Evolutionary conservation across 2,329 filamentous ascomycete species (phyloP), one percentile per base, ranked within the genome.

Genomic region (Byssochlamys sp.): DNA sequence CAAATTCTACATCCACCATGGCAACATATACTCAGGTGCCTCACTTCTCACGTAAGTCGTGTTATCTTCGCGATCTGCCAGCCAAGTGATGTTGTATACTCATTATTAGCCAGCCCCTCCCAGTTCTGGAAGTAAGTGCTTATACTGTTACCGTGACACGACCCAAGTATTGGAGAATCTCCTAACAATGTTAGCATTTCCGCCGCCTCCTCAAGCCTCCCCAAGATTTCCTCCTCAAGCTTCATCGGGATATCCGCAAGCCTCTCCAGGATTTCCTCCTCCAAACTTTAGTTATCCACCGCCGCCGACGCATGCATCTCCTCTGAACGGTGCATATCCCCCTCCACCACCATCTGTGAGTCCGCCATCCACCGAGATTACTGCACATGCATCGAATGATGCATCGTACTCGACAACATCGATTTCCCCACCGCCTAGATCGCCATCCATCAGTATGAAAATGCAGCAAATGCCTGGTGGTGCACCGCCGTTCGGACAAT

Each of bases 301-400:
- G 6, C 68, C 67, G 28, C 65, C 63, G 2, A 60, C 59, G 24
- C 64, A 65, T 24, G 61, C 60, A 19, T 59, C 66, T 24, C 58
- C 62, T 3, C 59, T 59, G 14, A 58, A 60, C 51, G 54, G 54
- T 27, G 53, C 55, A 25, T 65, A 59, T 55, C 60, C 61, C n/a
- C 60, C 61, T 6, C 62, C 63, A 19, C 61, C 63, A 58, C 63
- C 45, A 63, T 66, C 62, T 53, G 61, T 59, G 35, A 66, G 55
- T 35, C 59, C 58, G 27, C 59, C 58, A 49, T 85, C 90, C 25
- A 79, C 80, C 55, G 97, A 19, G 19, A 19, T 19, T 19, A 19
- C 92, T 83, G 71, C 92, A 99, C 69, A 89, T 92, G n/a, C 92
- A 92, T 26, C 94, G 92, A 70, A 97, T 97, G 79, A 97, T 97